A percentile compares a stretch with the other conserved stretches of the same genome.
phyloP scores from a whole-genome alignment of 495 filamentous ascomycete genomes.

The Trichoderma virens region DNA sequence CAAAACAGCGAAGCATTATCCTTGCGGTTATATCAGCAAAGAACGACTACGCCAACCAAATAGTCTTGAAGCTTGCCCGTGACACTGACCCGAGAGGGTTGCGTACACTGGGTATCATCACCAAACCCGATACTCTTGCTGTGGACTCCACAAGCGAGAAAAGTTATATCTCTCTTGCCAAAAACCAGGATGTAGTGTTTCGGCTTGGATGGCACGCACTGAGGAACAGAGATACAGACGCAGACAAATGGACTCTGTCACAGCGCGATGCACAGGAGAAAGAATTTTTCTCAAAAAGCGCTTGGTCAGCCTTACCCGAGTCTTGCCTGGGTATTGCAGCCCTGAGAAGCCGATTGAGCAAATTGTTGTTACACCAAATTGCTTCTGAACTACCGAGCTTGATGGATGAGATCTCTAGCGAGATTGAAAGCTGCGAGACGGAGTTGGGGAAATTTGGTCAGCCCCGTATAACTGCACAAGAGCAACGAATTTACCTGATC shows the following conservation, averaged over 20 bases:
- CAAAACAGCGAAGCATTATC: slow-evolving; percentile 50
- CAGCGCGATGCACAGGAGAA: slow-evolving; percentile 35
- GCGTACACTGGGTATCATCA: slow-evolving; percentile 77
- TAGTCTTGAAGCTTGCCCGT: slow-evolving; percentile 63
- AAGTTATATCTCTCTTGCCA: slow-evolving; percentile 44
- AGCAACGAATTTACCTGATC: slow-evolving; percentile 48
- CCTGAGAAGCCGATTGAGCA: slow-evolving; percentile 46
- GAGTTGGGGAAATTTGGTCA: slow-evolving; percentile 41
- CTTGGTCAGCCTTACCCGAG: slow-evolving; percentile 29
- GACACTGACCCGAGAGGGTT: slow-evolving; percentile 65
- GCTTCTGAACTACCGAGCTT: slow-evolving; percentile 48
- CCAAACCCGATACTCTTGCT: slow-evolving; percentile 66
- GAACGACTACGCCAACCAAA: slow-evolving; percentile 53
- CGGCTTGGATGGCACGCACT: slow-evolving; percentile 67
- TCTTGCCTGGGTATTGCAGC: slow-evolving; percentile 36
- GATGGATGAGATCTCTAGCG: slow-evolving; percentile 46
- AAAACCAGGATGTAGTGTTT: slow-evolving; percentile 55
- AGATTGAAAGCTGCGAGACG: slow-evolving; percentile 22
- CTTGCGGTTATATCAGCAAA: slow-evolving; percentile 59
- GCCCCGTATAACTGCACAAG: slow-evolving; percentile 33
- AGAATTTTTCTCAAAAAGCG: slow-evolving; percentile 34
- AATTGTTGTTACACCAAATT: slow-evolving; percentile 50
- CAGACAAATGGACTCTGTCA: slow-evolving; percentile 14
- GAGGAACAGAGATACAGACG: slow-evolving; percentile 42
- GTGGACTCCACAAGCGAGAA: slow-evolving; percentile 40